A percentile compares a stretch with the other conserved stretches of the same genome.
These are phyloP conservation scores for Chaetomium fimeti DNA, from an alignment of 495 filamentous ascomycete species.

Conservation along the genomic window DNA sequence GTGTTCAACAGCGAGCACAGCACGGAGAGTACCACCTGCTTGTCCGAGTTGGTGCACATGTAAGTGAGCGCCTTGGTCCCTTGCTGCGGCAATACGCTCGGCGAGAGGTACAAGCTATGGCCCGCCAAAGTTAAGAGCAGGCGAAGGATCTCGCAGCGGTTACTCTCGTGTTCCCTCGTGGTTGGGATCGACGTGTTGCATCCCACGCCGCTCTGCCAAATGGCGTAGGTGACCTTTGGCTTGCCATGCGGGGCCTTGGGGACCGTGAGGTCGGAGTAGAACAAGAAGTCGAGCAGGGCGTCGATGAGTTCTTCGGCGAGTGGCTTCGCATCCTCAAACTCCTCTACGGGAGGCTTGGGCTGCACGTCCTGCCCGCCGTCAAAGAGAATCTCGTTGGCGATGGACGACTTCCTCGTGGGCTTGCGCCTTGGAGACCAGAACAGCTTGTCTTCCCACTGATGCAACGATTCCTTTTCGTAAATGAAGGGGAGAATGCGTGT, in stretches of 20 bases:
- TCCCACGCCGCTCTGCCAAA: constrained; percentile 97
- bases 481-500: constrained; percentile 90
- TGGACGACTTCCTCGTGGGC: constrained; percentile 50
- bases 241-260: constrained; percentile 64
- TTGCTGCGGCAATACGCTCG: constrained; percentile 77
- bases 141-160: constrained; percentile 85
- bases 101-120: constrained; percentile 89
- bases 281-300: constrained; percentile 82
- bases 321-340: constrained; percentile 80
- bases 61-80: constrained; percentile 88
- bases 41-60: constrained; percentile 79
- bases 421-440: constrained; percentile 82
- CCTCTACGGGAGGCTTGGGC: constrained; percentile 52
- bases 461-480: constrained; percentile 85
- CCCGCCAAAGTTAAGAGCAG: constrained; percentile 81
- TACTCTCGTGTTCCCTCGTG: constrained; percentile 86
- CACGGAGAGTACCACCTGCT: constrained; percentile 83
- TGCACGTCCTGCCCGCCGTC: constrained; percentile 66
- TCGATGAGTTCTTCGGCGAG: constrained; percentile 93
- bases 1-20: constrained; percentile 95
- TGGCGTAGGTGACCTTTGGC: constrained; percentile 83
- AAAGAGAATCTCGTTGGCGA: constrained; percentile 74
- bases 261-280: constrained; percentile 86
- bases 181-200: constrained; percentile 87
- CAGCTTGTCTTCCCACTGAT: constrained; percentile 86